Evolutionary conservation across 441 rosid genomes (phyloP).

Genomic region (Rhodomyrtus psidioides): DNA sequence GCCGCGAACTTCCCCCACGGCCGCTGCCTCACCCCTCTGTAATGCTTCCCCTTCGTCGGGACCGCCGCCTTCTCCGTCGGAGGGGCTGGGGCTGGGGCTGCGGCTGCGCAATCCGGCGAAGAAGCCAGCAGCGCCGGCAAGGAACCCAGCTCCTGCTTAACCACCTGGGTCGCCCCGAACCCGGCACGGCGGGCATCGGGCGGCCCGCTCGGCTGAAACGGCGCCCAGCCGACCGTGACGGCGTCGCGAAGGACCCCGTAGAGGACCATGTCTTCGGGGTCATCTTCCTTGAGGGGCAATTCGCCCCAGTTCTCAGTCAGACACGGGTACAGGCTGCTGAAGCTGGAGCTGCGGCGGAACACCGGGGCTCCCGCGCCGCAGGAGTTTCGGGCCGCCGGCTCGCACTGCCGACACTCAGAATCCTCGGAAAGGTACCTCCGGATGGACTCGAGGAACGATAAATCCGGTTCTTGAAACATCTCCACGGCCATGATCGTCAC

Average conservation of each 20-base stretch:
- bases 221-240: slow-evolving; percentile 62
- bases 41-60: slow-evolving; percentile 59
- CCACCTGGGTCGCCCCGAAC: neutral
- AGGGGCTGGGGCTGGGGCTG: neutral
- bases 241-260: slow-evolving; percentile 65
- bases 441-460: neutral
- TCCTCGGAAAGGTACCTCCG: neutral
- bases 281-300: slow-evolving; percentile 63
- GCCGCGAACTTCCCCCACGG: slow-evolving; percentile 99
- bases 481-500: neutral
- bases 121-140: neutral
- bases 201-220: slow-evolving; percentile 12
- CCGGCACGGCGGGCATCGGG: neutral
- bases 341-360: slow-evolving; percentile 45
- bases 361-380: slow-evolving; percentile 9
- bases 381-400: neutral
- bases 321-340: slow-evolving; percentile 50
- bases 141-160: slow-evolving; percentile 24
- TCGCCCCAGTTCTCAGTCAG: slow-evolving; percentile 80
- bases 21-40: slow-evolving; percentile 85
- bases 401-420: neutral
- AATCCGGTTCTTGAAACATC: neutral
- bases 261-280: slow-evolving; percentile 82
- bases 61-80: slow-evolving; percentile 4
- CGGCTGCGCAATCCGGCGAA: neutral